Evolutionary conservation across 2,329 filamentous ascomycete species (phyloP).

Genomic region (Berkeleyomyces rouxiae): DNA sequence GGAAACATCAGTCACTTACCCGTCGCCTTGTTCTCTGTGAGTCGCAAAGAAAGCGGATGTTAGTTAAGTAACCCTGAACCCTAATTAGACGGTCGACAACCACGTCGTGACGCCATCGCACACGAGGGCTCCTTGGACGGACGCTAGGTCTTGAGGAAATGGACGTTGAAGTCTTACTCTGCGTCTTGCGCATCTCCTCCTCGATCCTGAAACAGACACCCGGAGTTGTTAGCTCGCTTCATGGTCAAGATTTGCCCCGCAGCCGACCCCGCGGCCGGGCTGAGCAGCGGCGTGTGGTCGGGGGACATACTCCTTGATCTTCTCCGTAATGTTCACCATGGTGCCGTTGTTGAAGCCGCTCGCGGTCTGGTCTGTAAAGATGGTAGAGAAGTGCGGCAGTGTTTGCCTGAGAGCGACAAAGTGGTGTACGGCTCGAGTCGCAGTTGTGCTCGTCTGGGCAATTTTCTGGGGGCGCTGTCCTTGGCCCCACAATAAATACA

Average conservation of each 20-base stretch:
- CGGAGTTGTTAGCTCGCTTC: conserved; percentile 15
- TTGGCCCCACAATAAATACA: conserved; percentile 1
- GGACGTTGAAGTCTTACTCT: conserved; percentile 48
- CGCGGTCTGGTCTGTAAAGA: neutral
- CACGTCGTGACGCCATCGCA: neutral
- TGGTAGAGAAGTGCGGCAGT: neutral
- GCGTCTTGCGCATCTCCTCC: conserved; percentile 97
- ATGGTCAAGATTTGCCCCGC: neutral
- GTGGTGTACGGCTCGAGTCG: neutral
- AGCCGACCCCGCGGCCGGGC: neutral
- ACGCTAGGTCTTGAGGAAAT: neutral
- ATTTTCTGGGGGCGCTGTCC: neutral
- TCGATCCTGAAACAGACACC: conserved; percentile 57
- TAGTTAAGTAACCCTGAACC: conserved; percentile 8
- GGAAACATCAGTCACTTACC: conserved; percentile 41
- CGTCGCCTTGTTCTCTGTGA: conserved; percentile 90
- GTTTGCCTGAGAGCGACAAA: neutral
- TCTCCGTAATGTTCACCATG: conserved; percentile 99
- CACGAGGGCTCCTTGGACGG: neutral
- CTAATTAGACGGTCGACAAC: neutral
- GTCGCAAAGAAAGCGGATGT: neutral
- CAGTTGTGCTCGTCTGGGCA: neutral
- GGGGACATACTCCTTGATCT: conserved; percentile 83
- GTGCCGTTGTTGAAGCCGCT: conserved; percentile 20
- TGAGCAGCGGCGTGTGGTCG: neutral